Evolutionary conservation across 2,329 filamentous ascomycete genomes (phyloP).

Genomic region (Phialophora macrospora): DNA sequence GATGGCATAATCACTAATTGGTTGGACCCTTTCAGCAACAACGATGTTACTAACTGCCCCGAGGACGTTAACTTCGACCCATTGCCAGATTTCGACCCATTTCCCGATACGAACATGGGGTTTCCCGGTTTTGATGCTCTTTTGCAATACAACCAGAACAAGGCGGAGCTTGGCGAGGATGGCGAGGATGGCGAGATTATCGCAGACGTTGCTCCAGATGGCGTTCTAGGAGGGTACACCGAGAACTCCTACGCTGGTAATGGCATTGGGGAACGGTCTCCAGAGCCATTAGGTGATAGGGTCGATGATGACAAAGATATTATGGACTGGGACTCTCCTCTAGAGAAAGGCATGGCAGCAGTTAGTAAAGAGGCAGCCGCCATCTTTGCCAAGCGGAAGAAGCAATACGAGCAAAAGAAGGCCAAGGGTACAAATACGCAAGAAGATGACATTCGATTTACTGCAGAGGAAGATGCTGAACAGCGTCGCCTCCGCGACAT

Average conservation of each 20-base stretch:
- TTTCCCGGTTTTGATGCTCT: conserved; percentile 19
- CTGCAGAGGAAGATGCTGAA: conserved; percentile 25
- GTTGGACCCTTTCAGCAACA: neutral
- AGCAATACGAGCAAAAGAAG: conserved; percentile 25
- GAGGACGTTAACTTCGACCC: neutral
- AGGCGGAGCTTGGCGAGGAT: conserved; percentile 5
- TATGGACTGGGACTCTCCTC: conserved; percentile 20
- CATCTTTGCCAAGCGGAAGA: conserved; percentile 24
- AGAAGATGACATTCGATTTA: conserved; percentile 31
- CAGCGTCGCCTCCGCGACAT: conserved; percentile 24
- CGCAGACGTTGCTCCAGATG: neutral
- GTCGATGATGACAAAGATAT: conserved; percentile 15
- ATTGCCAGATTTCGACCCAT: neutral
- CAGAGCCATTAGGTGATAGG: neutral
- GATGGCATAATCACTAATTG: neutral
- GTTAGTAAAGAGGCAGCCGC: conserved; percentile 4
- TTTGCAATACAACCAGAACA: conserved; percentile 23
- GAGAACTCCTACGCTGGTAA: neutral
- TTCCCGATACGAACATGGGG: conserved; percentile 4
- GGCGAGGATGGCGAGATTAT: neutral
- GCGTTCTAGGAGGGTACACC: neutral
- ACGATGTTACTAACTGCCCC: neutral
- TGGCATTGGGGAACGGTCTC: neutral
- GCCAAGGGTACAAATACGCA: conserved; percentile 12
- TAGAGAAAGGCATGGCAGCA: conserved; percentile 13